phyloP scores from a whole-genome alignment of 768 basidiomycete species.

The Chlorophyllum brunneum region DNA sequence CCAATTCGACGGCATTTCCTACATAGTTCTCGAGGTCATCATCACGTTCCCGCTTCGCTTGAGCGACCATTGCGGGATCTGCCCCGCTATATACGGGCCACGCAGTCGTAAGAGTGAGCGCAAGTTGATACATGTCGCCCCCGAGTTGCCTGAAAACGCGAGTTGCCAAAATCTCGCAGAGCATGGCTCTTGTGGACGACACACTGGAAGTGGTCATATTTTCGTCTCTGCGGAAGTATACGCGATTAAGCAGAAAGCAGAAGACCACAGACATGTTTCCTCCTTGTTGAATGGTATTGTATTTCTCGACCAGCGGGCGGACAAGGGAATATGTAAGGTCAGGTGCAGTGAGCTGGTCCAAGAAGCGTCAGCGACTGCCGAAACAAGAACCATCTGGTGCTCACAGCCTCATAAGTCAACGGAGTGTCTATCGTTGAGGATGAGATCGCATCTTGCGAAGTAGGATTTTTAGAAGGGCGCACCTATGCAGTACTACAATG shows the following conservation, averaged over 20 bases:
- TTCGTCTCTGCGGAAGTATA: constrained; percentile 80
- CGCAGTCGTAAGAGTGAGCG: constrained; percentile 67
- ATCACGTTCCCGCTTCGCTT: constrained; percentile 60
- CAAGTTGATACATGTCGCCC: constrained; percentile 63
- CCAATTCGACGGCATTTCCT: constrained; percentile 92
- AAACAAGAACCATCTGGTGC: constrained; percentile 20
- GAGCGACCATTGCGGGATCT: constrained; percentile 50
- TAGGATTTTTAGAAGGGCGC: constrained; percentile 16
- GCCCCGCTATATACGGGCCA: constrained; percentile 83
- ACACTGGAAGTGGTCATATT: constrained; percentile 65
- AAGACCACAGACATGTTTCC: constrained; percentile 87
- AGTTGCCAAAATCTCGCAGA: constrained; percentile 90
- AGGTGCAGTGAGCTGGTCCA: constrained; percentile 69
- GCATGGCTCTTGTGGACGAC: constrained; percentile 68
- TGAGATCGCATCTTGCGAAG: constrained; percentile 1
- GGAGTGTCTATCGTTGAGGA: constrained; percentile 62
- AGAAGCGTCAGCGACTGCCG: background rate
- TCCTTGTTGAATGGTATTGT: constrained; percentile 60
- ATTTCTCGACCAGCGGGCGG: constrained; percentile 85
- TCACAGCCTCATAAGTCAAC: constrained; percentile 72
- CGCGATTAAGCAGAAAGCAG: constrained; percentile 82
- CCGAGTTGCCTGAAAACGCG: constrained; percentile 71
- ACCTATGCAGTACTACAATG: constrained; percentile 66
- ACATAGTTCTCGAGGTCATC: constrained; percentile 74
- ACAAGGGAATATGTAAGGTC: constrained; percentile 91